Base-by-base conservation (phyloP, 345 rosid species). In the Camelina laxa region DNA sequence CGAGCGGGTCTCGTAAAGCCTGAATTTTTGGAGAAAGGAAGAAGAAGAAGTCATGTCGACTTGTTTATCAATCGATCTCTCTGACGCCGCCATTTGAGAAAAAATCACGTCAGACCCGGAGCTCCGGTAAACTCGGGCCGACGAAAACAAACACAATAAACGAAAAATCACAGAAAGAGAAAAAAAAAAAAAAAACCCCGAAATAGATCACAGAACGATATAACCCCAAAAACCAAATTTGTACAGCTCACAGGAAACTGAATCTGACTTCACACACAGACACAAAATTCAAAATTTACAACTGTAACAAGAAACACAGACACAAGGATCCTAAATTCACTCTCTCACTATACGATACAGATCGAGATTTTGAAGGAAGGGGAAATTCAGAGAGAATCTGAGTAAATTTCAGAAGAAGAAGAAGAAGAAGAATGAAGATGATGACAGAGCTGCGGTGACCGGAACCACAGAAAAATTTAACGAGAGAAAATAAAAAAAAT, bases 1-100 rank as follows among this genome's bases (percentile, higher is more conserved):
- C 93, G 97, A 90, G 64, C 80, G 87, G 42, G 99, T 95, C 82
- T 95, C 93, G 57, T 87, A 92, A 27, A 95, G 92, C 69, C 84
- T 79, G 83, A 95, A 95, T 75, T 92, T 95, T 77, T 90, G 92
- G 77, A 95, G 83, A 60, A 80, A 85, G 13, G 77, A 71, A 27
- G 30, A 27, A 27, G 30, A 27, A 45, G 81, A 79, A 73, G 45
- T 70, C 50, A 49, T 70, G 74, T 75, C 80, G 12, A 72, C 81
- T 56, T 36, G 31, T 7, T 60, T 74, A 35, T 60, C 79, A 22
- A 68, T 50, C 79, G 69, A 75, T 74, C 75, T 63, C 73, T 81
- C 82, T 65, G 80, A 62, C 21, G 81, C 82, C 84, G 80, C 85
- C 73, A 58, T 60, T 80, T 39, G 44, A 20, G 44, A 20, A 41